Conservation (phyloP, 1,139 yeast genomes). For the Protomyces inouyei region DNA sequence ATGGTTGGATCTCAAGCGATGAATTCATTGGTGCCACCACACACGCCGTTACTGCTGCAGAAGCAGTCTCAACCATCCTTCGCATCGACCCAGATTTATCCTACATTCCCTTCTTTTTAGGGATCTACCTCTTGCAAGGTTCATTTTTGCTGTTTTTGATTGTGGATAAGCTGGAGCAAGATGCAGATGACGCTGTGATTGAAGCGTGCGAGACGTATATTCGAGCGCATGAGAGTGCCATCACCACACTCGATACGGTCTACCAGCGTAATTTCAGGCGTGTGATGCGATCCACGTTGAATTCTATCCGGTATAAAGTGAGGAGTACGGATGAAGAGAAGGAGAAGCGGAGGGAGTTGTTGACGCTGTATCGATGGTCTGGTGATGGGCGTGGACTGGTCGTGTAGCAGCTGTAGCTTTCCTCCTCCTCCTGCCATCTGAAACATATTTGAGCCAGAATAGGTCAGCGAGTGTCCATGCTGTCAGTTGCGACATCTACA, state of each 20-base stretch:
- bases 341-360: conserved; percentile 36
- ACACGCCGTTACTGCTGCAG: conserved; percentile 37
- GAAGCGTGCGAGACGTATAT: conserved; percentile 39
- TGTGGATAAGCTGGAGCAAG: conserved; percentile 37
- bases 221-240: conserved; percentile 40
- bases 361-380: conserved; percentile 37
- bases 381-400: conserved; percentile 38
- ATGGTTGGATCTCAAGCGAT: conserved; percentile 35
- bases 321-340: conserved; percentile 27
- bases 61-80: conserved; percentile 36
- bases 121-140: conserved; percentile 39
- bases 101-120: conserved; percentile 40
- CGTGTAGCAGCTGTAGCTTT: conserved; percentile 25
- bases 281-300: conserved; percentile 37
- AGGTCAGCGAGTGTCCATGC: too few relatives aligned
- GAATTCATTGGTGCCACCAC: conserved; percentile 35
- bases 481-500: too few relatives aligned
- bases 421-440: not conserved
- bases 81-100: conserved; percentile 38
- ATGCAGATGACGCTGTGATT: conserved; percentile 38
- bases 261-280: conserved; percentile 39
- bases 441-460: too few relatives aligned
- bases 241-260: conserved; percentile 39
- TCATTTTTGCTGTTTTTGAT: conserved; percentile 35
- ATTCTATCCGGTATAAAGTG: conserved; percentile 28